Conservation (phyloP, 116 monocot genomes). For the Cymodocea nodosa region DNA sequence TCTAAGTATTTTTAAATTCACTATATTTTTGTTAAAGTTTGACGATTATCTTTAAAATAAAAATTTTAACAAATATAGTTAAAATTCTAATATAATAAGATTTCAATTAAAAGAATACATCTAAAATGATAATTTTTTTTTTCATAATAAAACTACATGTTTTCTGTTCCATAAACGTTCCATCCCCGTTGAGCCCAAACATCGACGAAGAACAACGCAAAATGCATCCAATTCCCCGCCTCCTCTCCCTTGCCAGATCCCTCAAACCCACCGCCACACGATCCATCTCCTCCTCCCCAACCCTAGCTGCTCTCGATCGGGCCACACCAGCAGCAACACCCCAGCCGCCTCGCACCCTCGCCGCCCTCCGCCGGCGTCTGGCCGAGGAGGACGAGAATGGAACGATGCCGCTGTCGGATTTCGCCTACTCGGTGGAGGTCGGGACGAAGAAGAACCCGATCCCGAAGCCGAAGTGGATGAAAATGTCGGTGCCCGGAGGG, state of each 20-base stretch:
- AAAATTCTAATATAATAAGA: too few species aligned
- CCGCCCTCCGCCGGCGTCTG: constrained; percentile 63
- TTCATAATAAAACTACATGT: too few species aligned
- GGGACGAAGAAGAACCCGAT: constrained; percentile 86
- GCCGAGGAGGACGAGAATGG: constrained; percentile 36
- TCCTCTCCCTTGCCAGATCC: constrained; percentile 24
- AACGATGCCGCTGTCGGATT: constrained; percentile 46
- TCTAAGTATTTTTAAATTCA: too few species aligned
- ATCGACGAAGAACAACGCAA: constrained; percentile 1
- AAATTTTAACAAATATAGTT: too few species aligned
- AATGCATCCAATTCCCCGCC: constrained; percentile 23
- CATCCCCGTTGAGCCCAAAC: background rate
- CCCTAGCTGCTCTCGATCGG: constrained; percentile 9
- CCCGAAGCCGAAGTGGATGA: constrained; percentile 95
- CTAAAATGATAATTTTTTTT: too few species aligned
- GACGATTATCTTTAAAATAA: too few species aligned
- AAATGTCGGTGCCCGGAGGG: constrained; percentile 70
- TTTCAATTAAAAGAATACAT: too few species aligned
- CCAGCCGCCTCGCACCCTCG: constrained; percentile 27
- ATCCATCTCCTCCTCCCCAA: constrained; percentile 12
- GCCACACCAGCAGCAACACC: constrained; percentile 2
- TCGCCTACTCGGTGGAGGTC: constrained; percentile 80
- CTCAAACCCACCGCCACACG: constrained; percentile 13
- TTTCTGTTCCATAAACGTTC: too few species aligned
- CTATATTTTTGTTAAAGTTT: too few species aligned